Conservation (phyloP, 2,329 filamentous ascomycete species). For the Colletotrichum agaves region DNA sequence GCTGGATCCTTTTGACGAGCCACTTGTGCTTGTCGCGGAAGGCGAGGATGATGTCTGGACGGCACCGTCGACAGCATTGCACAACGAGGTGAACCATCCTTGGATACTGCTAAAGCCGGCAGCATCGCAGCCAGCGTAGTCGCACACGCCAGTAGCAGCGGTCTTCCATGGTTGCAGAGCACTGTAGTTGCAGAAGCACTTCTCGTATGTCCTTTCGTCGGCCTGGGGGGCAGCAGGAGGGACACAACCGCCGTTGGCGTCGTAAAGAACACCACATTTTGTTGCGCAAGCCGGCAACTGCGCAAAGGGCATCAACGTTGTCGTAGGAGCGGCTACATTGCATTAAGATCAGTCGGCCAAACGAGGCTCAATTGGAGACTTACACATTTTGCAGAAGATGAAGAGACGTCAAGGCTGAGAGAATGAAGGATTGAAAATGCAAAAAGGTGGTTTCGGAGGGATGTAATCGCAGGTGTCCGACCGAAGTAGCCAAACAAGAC, state of each 20-base stretch:
- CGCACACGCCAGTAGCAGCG: constrained; percentile 70
- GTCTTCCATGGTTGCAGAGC: constrained; percentile 57
- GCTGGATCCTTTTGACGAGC: constrained; percentile 39
- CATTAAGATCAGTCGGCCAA: background rate
- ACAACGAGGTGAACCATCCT: constrained; percentile 77
- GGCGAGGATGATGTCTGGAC: constrained; percentile 44
- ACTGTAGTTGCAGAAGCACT: constrained; percentile 79
- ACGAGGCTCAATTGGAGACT: background rate
- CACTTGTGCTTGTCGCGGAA: constrained; percentile 42
- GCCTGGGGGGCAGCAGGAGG: constrained; percentile 64
- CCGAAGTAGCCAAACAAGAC: constrained; percentile 9
- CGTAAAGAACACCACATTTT: constrained; percentile 68
- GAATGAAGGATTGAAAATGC: background rate
- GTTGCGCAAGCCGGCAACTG: constrained; percentile 72
- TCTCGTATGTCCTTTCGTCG: constrained; percentile 65
- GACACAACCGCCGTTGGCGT: constrained; percentile 78
- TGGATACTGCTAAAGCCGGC: constrained; percentile 66
- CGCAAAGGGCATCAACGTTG: constrained; percentile 66
- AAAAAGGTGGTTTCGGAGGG: background rate
- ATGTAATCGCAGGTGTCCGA: background rate
- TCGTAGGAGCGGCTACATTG: constrained; percentile 42
- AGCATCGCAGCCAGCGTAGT: constrained; percentile 61
- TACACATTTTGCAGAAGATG: constrained; percentile 33
- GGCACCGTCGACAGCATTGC: constrained; percentile 58
- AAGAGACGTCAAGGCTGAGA: background rate